Evolutionary conservation across 768 basidiomycete genomes (phyloP).

Genomic region (Macrolepiota albuminosa): DNA sequence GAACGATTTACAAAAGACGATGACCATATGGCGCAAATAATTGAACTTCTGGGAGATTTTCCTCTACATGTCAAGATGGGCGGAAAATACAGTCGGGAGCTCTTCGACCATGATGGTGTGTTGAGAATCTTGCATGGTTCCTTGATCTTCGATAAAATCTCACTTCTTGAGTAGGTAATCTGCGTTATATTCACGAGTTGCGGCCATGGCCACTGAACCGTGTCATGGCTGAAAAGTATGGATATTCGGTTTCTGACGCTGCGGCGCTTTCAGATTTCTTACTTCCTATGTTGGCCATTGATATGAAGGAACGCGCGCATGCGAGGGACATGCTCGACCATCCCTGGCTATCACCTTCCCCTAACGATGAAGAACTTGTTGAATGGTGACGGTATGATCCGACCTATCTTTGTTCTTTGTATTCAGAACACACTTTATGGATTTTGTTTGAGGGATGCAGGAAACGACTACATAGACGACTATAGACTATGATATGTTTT

Average conservation of each 20-base stretch:
- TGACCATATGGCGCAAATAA: conserved; percentile 94
- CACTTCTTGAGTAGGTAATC: conserved; percentile 37
- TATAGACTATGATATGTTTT: conserved; percentile 3
- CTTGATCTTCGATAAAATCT: background rate
- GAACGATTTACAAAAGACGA: conserved; percentile 88
- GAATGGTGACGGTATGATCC: conserved; percentile 33
- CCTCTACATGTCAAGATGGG: conserved; percentile 70
- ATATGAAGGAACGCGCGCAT: conserved; percentile 61
- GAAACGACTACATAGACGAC: background rate
- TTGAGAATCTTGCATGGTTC: conserved; percentile 7
- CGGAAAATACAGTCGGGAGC: conserved; percentile 78
- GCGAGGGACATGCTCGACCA: conserved; percentile 75
- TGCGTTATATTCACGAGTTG: conserved; percentile 70
- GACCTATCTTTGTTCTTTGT: background rate
- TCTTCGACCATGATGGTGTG: conserved; percentile 73
- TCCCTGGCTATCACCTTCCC: conserved; percentile 55
- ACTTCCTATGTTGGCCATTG: conserved; percentile 69
- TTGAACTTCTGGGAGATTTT: conserved; percentile 85
- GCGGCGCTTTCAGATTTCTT: conserved; percentile 60
- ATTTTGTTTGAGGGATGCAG: background rate
- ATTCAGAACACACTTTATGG: background rate
- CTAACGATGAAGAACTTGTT: conserved; percentile 35
- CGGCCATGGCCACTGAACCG: conserved; percentile 79
- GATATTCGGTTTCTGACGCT: conserved; percentile 58
- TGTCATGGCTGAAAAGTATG: conserved; percentile 89